phyloP scores from a whole-genome alignment of 2,329 filamentous ascomycete genomes.

The Endothia cerciana region DNA sequence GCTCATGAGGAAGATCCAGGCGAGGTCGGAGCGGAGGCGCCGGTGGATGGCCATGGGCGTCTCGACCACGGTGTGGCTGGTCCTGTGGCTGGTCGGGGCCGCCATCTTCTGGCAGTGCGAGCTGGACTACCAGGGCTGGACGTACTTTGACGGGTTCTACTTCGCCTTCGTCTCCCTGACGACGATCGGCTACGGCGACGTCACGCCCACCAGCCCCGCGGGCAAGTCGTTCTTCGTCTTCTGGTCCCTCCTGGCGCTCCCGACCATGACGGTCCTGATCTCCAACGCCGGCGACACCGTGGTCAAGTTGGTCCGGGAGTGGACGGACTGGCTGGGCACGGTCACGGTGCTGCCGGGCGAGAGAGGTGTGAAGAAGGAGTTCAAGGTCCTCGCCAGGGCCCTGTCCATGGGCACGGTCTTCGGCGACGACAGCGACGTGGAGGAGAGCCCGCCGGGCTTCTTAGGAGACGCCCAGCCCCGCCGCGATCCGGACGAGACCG shows the following conservation, averaged over 20 bases:
- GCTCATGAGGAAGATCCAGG: slow-evolving; percentile 81
- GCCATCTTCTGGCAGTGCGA: slow-evolving; percentile 68
- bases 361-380: slow-evolving; percentile 48
- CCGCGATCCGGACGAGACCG: slow-evolving; percentile 21
- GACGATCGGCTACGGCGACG: slow-evolving; percentile 87
- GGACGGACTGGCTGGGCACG: slow-evolving; percentile 59
- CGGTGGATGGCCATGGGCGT: slow-evolving; percentile 75
- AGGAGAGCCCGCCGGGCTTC: slow-evolving; percentile 47
- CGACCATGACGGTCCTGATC: slow-evolving; percentile 86
- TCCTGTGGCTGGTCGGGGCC: slow-evolving; percentile 82
- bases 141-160: slow-evolving; percentile 82
- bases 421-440: slow-evolving; percentile 38
- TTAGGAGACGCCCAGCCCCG: slow-evolving; percentile 40
- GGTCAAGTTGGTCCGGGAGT: slow-evolving; percentile 63
- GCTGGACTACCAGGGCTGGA: slow-evolving; percentile 60
- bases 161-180: slow-evolving; percentile 83
- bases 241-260: slow-evolving; percentile 84
- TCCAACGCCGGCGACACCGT: slow-evolving; percentile 84
- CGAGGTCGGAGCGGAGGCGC: slow-evolving; percentile 64
- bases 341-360: slow-evolving; percentile 66
- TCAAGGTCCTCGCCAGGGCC: slow-evolving; percentile 48
- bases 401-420: slow-evolving; percentile 51
- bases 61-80: slow-evolving; percentile 69
- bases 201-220: slow-evolving; percentile 74
- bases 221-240: slow-evolving; percentile 91